phyloP scores from a whole-genome alignment of 129 eudicot genomes.

The Saussurea involucrata region DNA sequence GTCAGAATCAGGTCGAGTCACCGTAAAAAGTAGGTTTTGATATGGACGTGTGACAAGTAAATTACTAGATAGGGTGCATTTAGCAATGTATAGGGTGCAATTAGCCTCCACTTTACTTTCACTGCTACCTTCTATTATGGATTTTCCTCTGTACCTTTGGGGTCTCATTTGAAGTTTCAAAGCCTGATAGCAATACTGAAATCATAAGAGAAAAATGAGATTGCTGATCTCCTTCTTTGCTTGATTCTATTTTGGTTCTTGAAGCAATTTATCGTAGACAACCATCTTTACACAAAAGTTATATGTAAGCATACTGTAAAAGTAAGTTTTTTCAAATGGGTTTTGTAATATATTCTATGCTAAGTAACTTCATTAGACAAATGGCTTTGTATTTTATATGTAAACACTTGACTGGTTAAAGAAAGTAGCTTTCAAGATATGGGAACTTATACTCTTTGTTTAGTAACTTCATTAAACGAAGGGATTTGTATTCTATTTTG shows the following conservation, averaged over 20 bases:
- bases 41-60: no score
- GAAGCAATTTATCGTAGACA: not conserved
- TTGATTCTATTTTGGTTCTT: not conserved
- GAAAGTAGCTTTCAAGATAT: not conserved
- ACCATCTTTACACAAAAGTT: not conserved
- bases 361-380: slow-evolving; percentile 1
- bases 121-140: not conserved
- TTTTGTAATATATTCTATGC: not conserved
- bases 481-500: no score
- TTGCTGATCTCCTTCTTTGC: not conserved
- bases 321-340: not conserved
- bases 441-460: not conserved
- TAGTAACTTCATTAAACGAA: no score
- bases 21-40: no score
- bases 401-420: not conserved
- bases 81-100: no score
- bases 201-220: not conserved
- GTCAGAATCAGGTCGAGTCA: no score
- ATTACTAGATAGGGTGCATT: no score
- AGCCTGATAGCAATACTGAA: not conserved
- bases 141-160: not conserved
- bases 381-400: not conserved
- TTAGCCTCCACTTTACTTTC: no score
- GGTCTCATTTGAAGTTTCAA: not conserved
- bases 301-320: not conserved